A percentile compares a stretch with the other conserved stretches of the same genome.
phyloP scores from a whole-genome alignment of 2,329 filamentous ascomycete species.

The Aureobasidium lini region DNA sequence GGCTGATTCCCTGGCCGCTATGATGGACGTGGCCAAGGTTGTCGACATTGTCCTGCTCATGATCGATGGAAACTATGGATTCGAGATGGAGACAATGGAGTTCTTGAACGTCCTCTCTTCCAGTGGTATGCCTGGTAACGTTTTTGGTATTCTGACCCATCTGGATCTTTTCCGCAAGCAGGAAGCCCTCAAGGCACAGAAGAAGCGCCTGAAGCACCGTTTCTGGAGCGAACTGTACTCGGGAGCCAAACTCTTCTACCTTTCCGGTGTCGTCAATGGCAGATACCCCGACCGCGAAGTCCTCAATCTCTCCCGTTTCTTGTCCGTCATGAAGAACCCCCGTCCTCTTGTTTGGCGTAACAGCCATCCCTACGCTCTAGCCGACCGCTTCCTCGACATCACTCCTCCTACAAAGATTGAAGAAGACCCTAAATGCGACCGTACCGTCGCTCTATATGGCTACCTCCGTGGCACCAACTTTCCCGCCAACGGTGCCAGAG shows the following conservation, averaged over 20 bases:
- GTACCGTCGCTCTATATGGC: constrained; percentile 83
- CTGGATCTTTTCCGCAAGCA: constrained; percentile 93
- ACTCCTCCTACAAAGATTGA: constrained; percentile 91
- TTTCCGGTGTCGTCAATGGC: constrained; percentile 93
- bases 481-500: constrained; percentile 70
- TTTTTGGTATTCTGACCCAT: constrained; percentile 95
- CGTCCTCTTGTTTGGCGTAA: constrained; percentile 95
- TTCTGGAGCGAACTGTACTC: constrained; percentile 97
- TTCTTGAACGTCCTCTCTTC: constrained; percentile 90
- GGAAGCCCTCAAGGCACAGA: constrained; percentile 82
- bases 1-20: constrained; percentile 84
- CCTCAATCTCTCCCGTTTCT: constrained; percentile 87
- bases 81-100: constrained; percentile 99
- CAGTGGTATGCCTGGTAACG: constrained; percentile 96
- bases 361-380: constrained; percentile 85
- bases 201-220: constrained; percentile 91
- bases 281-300: constrained; percentile 94
- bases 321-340: constrained; percentile 99
- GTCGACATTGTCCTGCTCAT: constrained; percentile 95
- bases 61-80: constrained; percentile 98
- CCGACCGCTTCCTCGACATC: constrained; percentile 90
- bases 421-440: constrained; percentile 79
- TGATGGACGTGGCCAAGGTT: constrained; percentile 96
- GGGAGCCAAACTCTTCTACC: constrained; percentile 92
- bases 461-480: constrained; percentile 96